phyloP scores from a whole-genome alignment of 441 rosid species.

The Populus hybrid region DNA sequence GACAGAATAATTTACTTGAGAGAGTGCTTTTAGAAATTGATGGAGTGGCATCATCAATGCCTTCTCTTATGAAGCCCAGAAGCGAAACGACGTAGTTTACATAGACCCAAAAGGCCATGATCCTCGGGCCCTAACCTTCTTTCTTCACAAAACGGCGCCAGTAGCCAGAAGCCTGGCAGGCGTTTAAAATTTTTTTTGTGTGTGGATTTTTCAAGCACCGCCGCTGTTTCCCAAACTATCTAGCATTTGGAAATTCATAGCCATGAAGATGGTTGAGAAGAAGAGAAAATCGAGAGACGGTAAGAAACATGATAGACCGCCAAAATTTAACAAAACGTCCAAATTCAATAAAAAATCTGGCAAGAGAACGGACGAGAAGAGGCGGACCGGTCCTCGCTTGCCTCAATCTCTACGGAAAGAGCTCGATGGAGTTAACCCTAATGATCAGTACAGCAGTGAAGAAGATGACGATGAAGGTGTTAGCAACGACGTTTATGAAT shows the following conservation, averaged over 20 bases:
- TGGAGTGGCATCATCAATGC: too few relatives aligned
- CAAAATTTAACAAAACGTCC: slow-evolving; percentile 21
- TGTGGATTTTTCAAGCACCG: background rate
- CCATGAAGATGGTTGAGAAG: slow-evolving; percentile 31
- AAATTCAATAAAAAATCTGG: slow-evolving; percentile 14
- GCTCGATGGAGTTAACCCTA: slow-evolving; percentile 37
- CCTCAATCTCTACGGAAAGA: slow-evolving; percentile 49
- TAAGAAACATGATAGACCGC: slow-evolving; percentile 12
- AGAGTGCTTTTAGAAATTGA: too few relatives aligned
- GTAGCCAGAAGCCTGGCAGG: background rate
- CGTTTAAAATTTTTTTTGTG: background rate
- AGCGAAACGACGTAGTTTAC: too few relatives aligned
- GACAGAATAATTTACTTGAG: too few relatives aligned
- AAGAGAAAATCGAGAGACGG: slow-evolving; percentile 34
- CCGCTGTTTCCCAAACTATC: background rate
- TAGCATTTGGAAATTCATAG: background rate
- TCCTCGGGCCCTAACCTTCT: too few relatives aligned
- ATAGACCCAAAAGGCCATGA: too few relatives aligned
- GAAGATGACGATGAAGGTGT: slow-evolving; percentile 28
- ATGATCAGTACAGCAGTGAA: slow-evolving; percentile 5
- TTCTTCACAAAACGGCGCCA: too few relatives aligned
- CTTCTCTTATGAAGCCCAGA: too few relatives aligned
- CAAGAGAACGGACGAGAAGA: background rate
- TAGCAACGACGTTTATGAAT: slow-evolving; percentile 63
- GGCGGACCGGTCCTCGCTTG: slow-evolving; percentile 54